phyloP scores from a whole-genome alignment of 129 eudicot genomes.

The Artemisia tridentata region DNA sequence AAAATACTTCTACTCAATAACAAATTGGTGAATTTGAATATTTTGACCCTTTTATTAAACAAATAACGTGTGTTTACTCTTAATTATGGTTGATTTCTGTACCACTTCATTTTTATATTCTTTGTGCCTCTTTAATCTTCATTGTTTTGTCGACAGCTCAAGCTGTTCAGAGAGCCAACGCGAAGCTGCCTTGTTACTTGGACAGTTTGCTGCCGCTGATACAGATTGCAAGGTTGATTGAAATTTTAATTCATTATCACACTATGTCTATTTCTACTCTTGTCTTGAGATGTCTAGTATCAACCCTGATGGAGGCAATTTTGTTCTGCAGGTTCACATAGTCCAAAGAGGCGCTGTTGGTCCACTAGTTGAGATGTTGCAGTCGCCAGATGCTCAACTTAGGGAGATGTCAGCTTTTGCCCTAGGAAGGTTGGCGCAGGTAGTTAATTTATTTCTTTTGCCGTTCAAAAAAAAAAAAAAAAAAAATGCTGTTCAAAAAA shows the following conservation, averaged over 20 bases:
- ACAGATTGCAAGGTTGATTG: constrained; percentile 64
- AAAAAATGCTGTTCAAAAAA: too few species aligned
- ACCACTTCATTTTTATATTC: background rate
- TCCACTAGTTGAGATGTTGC: constrained; percentile 61
- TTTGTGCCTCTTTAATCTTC: background rate
- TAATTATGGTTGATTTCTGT: constrained; percentile 2
- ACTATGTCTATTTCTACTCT: background rate
- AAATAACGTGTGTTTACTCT: background rate
- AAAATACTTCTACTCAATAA: background rate
- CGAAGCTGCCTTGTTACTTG: constrained; percentile 69
- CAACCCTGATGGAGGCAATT: constrained; percentile 1
- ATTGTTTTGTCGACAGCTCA: constrained; percentile 35
- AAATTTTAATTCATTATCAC: background rate
- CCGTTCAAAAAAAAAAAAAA: too few species aligned
- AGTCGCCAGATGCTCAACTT: constrained; percentile 54
- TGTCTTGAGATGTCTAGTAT: background rate
- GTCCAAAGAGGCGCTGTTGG: constrained; percentile 70
- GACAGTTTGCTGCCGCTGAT: constrained; percentile 71
- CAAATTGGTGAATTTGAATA: constrained; percentile 5
- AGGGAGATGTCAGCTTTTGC: constrained; percentile 73
- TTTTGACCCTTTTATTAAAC: constrained; percentile 3
- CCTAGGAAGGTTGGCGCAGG: constrained; percentile 68
- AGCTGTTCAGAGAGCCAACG: constrained; percentile 64
- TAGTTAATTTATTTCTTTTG: too few species aligned
- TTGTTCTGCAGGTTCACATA: constrained; percentile 47